A percentile compares a stretch with the other conserved stretches of the same genome.
These are phyloP conservation scores for Viridothelium virens DNA, from an alignment of 495 filamentous ascomycete species.

Conservation along the genomic window DNA sequence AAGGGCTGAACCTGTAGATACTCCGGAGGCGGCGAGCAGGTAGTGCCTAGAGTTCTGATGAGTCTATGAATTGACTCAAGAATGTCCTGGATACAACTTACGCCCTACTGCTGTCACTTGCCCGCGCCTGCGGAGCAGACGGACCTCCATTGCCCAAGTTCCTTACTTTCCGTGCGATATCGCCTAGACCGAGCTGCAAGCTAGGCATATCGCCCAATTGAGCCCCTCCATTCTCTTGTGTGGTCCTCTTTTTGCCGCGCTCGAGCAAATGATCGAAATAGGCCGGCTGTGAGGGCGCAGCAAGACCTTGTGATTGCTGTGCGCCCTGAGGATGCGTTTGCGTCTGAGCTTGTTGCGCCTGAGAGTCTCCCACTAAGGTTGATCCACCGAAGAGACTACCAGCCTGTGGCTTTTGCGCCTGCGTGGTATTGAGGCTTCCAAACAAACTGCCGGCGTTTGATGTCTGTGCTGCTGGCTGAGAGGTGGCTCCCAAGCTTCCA, in stretches of 20 bases:
- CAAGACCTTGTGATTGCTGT: constrained; percentile 14
- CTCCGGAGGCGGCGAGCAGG: constrained; percentile 81
- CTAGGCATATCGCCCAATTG: constrained; percentile 53
- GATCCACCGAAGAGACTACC: constrained; percentile 16
- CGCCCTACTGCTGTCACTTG: constrained; percentile 56
- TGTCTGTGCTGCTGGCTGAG: neutral
- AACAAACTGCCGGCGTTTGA: constrained; percentile 10
- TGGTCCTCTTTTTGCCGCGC: constrained; percentile 56
- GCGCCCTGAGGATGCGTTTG: constrained; percentile 18
- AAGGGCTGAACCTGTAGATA: constrained; percentile 67
- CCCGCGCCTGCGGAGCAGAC: constrained; percentile 37
- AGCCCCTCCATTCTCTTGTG: constrained; percentile 43
- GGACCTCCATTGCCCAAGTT: constrained; percentile 56
- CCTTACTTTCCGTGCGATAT: constrained; percentile 75
- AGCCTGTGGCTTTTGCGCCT: constrained; percentile 22
- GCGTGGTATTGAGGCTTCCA: constrained; percentile 13
- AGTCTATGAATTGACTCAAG: neutral
- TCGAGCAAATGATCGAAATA: constrained; percentile 86
- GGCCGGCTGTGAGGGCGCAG: constrained; percentile 37
- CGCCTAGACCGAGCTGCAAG: constrained; percentile 75
- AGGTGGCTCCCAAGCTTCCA: constrained; percentile 17
- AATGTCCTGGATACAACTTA: constrained; percentile 31
- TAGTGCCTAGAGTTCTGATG: constrained; percentile 50
- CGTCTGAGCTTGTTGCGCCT: neutral
- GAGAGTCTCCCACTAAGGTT: neutral